phyloP scores from a whole-genome alignment of 2,329 filamentous ascomycete species.

The Penicillium hesseltinei region DNA sequence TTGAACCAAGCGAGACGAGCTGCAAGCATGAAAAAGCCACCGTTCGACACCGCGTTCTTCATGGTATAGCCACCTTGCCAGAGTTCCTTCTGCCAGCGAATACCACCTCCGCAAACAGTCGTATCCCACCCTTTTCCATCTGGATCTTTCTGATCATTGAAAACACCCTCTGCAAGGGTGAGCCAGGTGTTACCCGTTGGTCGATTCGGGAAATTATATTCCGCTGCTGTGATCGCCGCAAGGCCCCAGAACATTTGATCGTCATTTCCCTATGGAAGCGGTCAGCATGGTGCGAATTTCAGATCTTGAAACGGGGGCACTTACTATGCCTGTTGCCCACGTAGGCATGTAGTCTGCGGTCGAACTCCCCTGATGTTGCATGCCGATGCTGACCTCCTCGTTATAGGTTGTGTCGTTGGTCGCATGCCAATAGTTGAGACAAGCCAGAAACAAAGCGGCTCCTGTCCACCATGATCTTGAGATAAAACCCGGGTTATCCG shows the following conservation, averaged over 20 bases:
- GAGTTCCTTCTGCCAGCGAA: conserved; percentile 3
- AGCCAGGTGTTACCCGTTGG: conserved; percentile 1
- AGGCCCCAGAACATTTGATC: conserved; percentile 9
- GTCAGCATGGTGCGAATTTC: conserved; percentile 19
- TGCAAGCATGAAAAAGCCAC: conserved; percentile 74
- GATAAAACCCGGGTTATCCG: conserved; percentile 53
- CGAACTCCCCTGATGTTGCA: conserved; percentile 25
- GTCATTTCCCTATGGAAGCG: not conserved
- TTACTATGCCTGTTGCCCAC: not conserved
- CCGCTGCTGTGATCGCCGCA: conserved; percentile 1
- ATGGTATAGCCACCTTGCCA: conserved; percentile 68
- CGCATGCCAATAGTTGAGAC: conserved; percentile 67
- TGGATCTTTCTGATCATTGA: not conserved
- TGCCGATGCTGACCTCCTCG: conserved; percentile 47
- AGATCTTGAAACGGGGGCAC: conserved; percentile 47
- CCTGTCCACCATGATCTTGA: conserved; percentile 75
- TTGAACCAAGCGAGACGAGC: conserved; percentile 68
- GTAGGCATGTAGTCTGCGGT: not conserved
- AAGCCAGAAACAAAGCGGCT: conserved; percentile 65
- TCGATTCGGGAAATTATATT: conserved; percentile 3
- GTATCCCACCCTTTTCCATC: not conserved
- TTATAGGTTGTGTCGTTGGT: conserved; percentile 65
- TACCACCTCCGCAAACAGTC: not conserved
- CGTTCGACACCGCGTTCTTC: conserved; percentile 78
- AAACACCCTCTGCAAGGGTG: not conserved